Evolutionary conservation across 1,284 basidiomycete genomes (phyloP).

Genomic region (Coniophora puteana): DNA sequence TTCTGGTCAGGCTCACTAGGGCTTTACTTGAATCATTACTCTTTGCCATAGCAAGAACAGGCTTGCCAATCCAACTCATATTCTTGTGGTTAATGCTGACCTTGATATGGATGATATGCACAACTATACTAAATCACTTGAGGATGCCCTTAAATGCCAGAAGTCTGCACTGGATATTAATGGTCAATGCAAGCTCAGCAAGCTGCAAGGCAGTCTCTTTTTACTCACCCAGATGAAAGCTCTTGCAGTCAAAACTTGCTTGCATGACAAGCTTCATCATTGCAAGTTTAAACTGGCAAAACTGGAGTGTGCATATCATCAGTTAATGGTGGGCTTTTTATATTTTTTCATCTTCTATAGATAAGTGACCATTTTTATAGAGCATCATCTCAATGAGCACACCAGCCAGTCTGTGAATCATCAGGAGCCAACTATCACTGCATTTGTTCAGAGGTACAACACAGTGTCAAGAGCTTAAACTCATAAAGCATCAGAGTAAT

Average conservation of each 20-base stretch:
- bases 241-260: constrained; percentile 16
- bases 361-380: constrained; percentile 2
- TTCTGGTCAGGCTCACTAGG: neutral
- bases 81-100: too few relatives aligned
- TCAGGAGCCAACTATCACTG: constrained; percentile 2
- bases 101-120: too few relatives aligned
- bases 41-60: neutral
- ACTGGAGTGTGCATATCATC: constrained; percentile 15
- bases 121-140: neutral
- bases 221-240: constrained; percentile 18
- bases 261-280: constrained; percentile 16
- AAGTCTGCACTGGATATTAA: constrained; percentile 1
- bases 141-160: neutral
- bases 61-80: too few relatives aligned
- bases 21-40: neutral
- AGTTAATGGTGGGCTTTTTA: constrained; percentile 7
- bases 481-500: neutral
- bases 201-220: constrained; percentile 10
- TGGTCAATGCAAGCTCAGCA: neutral
- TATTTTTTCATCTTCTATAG: neutral
- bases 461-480: constrained; percentile 2
- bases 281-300: constrained; percentile 23
- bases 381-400: constrained; percentile 3
- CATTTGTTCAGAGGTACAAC: constrained; percentile 8
- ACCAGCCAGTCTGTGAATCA: constrained; percentile 3